These are phyloP conservation scores for Tothia fuscella DNA, from an alignment of 2,329 filamentous ascomycete species.

Conservation along the genomic window DNA sequence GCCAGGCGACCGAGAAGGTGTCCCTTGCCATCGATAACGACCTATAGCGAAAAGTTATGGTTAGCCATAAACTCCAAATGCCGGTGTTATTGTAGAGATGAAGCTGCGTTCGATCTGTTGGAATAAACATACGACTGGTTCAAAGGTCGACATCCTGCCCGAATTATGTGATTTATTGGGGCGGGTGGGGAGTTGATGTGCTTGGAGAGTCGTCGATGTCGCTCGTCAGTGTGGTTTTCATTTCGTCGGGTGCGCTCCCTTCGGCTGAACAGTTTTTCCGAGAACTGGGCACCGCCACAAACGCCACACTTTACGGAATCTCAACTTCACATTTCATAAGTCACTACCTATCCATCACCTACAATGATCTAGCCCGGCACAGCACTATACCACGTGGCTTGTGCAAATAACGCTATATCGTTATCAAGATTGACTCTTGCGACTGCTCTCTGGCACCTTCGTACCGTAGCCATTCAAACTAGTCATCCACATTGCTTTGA, in stretches of 20 bases:
- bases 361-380: no score
- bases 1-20: slow-evolving; percentile 98
- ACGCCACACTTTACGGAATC: no score
- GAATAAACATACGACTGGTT: slow-evolving; percentile 48
- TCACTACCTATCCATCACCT: no score
- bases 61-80: slow-evolving; percentile 18
- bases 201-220: not conserved
- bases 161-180: slow-evolving; percentile 9
- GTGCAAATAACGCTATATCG: no score
- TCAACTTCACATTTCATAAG: no score
- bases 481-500: no score
- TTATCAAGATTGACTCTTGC: no score
- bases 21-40: slow-evolving; percentile 99
- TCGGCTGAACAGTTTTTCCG: no score
- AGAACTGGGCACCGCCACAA: no score
- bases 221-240: not conserved
- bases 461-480: no score
- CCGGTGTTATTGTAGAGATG: not conserved
- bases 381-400: no score
- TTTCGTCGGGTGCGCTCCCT: not conserved
- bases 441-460: no score
- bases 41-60: slow-evolving; percentile 40
- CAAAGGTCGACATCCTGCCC: slow-evolving; percentile 52
- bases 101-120: not conserved
- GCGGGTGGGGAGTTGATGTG: slow-evolving; percentile 7